phyloP scores from a whole-genome alignment of 2,329 filamentous ascomycete genomes.

The Juglanconis oblonga region DNA sequence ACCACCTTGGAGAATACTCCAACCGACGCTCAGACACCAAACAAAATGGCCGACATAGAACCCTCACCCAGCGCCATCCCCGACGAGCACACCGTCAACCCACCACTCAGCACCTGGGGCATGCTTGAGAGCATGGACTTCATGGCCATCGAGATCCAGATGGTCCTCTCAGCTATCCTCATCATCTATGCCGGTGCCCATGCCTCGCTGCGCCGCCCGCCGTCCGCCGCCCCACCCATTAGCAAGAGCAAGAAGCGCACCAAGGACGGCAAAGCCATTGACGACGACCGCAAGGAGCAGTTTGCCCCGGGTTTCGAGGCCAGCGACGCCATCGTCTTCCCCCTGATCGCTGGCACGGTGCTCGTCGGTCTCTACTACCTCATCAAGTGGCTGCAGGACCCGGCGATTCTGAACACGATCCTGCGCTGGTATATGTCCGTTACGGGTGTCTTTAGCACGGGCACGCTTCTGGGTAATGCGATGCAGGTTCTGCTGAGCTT shows the following conservation, averaged over 20 bases:
- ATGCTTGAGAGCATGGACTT: constrained; percentile 28
- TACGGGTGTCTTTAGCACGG: constrained; percentile 74
- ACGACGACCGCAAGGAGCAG: constrained; percentile 48
- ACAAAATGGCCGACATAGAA: background rate
- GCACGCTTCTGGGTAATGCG: constrained; percentile 69
- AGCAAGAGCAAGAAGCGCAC: constrained; percentile 29
- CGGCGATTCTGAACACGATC: constrained; percentile 76
- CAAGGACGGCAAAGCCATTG: constrained; percentile 28
- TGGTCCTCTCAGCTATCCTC: constrained; percentile 66
- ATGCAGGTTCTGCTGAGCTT: constrained; percentile 64
- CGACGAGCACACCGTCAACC: constrained; percentile 4
- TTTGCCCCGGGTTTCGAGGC: constrained; percentile 63
- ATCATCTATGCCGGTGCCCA: constrained; percentile 85
- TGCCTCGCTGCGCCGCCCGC: constrained; percentile 78
- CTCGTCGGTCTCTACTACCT: constrained; percentile 78
- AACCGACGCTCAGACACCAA: no score
- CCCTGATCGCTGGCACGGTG: constrained; percentile 69
- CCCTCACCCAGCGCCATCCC: background rate
- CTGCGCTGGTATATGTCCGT: constrained; percentile 80
- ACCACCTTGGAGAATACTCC: no score
- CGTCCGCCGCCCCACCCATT: constrained; percentile 67
- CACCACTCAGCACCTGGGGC: constrained; percentile 7
- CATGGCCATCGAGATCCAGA: constrained; percentile 43
- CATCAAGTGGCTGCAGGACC: constrained; percentile 84
- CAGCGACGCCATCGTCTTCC: constrained; percentile 81